These are phyloP conservation scores for Beauveria pseudobassiana DNA, from an alignment of 2,329 filamentous ascomycete genomes.

Conservation along the genomic window DNA sequence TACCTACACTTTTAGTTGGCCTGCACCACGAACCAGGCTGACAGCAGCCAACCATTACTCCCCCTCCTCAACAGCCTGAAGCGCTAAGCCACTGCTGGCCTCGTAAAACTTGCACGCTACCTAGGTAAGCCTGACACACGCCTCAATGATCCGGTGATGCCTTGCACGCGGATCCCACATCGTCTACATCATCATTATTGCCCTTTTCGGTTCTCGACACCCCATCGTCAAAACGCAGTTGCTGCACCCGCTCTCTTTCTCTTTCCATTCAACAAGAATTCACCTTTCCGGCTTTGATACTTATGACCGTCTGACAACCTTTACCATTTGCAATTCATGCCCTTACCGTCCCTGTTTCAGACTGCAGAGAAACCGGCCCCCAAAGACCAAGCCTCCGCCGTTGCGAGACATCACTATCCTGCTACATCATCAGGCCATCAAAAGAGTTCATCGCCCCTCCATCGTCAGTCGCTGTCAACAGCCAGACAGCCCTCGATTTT, in stretches of 20 bases:
- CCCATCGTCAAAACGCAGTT: background rate
- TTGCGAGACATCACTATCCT: background rate
- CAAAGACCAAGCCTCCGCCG: background rate
- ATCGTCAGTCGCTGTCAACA: background rate
- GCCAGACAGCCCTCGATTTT: background rate
- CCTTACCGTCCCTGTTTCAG: background rate
- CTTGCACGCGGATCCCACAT: background rate
- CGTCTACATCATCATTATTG: background rate
- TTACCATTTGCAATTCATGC: background rate
- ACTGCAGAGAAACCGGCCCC: background rate
- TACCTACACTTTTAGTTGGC: too few relatives aligned
- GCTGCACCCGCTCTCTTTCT: background rate
- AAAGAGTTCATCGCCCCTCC: background rate
- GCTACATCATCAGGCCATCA: background rate
- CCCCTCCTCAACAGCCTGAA: background rate
- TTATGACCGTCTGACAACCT: background rate
- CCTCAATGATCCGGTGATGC: constrained; percentile 7
- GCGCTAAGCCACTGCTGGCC: background rate
- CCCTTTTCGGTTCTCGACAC: background rate
- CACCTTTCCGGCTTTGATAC: background rate
- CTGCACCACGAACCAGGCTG: background rate
- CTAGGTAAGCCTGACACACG: background rate
- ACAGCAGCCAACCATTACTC: background rate
- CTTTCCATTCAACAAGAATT: background rate
- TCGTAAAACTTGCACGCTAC: background rate